These are phyloP conservation scores for Candida coquimbonensis DNA, from an alignment of 805 yeast species.

Conservation along the genomic window DNA sequence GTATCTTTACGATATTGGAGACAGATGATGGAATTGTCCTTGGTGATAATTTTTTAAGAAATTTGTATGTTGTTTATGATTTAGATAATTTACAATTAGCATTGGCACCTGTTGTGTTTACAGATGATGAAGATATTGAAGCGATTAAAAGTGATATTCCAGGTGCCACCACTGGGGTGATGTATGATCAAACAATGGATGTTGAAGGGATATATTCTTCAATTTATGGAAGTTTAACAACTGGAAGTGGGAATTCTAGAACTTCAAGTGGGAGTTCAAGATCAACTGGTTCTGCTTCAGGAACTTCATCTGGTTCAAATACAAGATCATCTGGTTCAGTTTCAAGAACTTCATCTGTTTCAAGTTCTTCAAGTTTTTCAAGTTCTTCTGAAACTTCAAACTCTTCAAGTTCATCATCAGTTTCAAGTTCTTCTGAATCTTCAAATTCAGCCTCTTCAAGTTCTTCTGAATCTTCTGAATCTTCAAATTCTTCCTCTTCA, in stretches of 20 bases:
- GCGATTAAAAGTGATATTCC: slow-evolving; percentile 41
- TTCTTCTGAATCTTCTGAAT: neutral
- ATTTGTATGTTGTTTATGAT: slow-evolving; percentile 51
- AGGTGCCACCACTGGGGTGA: slow-evolving; percentile 23
- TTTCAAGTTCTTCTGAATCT: neutral
- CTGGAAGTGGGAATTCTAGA: neutral
- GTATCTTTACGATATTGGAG: slow-evolving; percentile 38
- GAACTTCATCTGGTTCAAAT: neutral
- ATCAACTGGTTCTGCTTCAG: neutral
- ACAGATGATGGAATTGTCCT: slow-evolving; percentile 30
- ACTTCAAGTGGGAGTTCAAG: neutral
- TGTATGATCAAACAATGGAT: slow-evolving; percentile 3
- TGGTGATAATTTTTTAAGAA: slow-evolving; percentile 48
- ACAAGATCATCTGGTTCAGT: neutral
- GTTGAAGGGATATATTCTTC: slow-evolving; percentile 2
- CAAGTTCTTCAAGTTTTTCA: neutral
- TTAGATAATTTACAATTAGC: slow-evolving; percentile 38
- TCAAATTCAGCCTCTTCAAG: neutral
- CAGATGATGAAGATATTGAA: slow-evolving; percentile 35
- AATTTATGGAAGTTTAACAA: neutral
- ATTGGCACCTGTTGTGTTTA: slow-evolving; percentile 38
- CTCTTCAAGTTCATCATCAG: neutral
- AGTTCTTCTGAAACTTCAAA: neutral
- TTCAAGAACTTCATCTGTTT: neutral
- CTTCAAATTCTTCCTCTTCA: no score